Conservation (phyloP, 1,284 basidiomycete species). For the Abortiporus biennis region DNA sequence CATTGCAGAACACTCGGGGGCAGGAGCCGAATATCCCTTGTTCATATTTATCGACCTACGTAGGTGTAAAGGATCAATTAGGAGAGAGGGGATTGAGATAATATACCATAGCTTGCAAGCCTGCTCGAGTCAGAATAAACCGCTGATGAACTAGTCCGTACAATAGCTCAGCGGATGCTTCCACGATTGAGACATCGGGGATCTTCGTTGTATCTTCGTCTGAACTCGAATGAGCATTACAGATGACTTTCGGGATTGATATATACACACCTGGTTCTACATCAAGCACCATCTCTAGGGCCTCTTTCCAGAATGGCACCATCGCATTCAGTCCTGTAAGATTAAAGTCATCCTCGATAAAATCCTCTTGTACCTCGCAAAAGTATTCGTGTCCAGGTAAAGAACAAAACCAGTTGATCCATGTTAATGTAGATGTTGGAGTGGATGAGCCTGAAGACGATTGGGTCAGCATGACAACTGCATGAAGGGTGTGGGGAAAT, state of each 20-base stretch:
- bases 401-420: conserved; percentile 99
- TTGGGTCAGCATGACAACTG: not conserved
- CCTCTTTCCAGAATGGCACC: conserved; percentile 99
- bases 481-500: conserved; percentile 1
- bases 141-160: conserved; percentile 98
- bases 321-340: conserved; percentile 92
- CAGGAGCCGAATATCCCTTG: conserved; percentile 89
- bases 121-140: conserved; percentile 92
- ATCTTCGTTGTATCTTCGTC: conserved; percentile 93
- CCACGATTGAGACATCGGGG: conserved; percentile 95
- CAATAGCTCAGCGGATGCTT: conserved; percentile 94
- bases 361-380: conserved; percentile 96
- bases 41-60: conserved; percentile 94
- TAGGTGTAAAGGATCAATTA: conserved; percentile 7
- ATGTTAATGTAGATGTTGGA: conserved; percentile 84
- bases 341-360: conserved; percentile 99
- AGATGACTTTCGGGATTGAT: too few relatives aligned
- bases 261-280: conserved; percentile 87
- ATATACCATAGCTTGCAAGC: conserved; percentile 90
- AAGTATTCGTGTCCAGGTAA: conserved; percentile 99
- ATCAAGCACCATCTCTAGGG: conserved; percentile 99
- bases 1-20: conserved; percentile 92
- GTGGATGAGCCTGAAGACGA: conserved; percentile 66
- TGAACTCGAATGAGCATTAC: too few relatives aligned
- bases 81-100: conserved; percentile 14